A percentile compares a stretch with the other conserved stretches of the same genome.
Evolutionary conservation across 129 eudicot species (phyloP).

Genomic region (Artemisia annua): DNA sequence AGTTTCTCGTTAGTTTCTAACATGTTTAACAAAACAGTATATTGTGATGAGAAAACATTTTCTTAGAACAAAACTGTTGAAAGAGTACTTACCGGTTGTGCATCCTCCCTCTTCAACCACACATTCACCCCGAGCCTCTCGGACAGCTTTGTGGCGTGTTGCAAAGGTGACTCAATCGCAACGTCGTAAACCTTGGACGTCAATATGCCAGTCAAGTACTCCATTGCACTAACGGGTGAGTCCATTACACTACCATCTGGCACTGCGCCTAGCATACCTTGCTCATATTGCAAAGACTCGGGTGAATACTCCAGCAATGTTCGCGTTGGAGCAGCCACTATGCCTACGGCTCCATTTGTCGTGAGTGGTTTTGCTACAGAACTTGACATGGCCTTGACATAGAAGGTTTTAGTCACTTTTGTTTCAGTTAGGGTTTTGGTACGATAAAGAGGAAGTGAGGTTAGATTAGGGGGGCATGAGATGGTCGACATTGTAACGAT

Average conservation of each 20-base stretch:
- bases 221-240: conserved; percentile 39
- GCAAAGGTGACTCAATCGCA: conserved; percentile 63
- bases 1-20: not conserved
- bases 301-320: conserved; percentile 38
- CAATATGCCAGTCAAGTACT: conserved; percentile 43
- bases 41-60: not conserved
- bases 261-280: conserved; percentile 41
- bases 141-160: conserved; percentile 62
- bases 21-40: not conserved
- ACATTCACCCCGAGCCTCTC: conserved; percentile 49
- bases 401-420: not conserved
- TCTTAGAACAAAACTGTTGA: not conserved
- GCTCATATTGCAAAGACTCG: conserved; percentile 37
- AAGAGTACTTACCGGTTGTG: conserved; percentile 53
- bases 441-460: not conserved
- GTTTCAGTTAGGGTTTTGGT: not conserved
- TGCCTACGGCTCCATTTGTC: not conserved
- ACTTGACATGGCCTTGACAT: conserved; percentile 31
- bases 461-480: conserved; percentile 2
- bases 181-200: conserved; percentile 50
- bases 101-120: conserved; percentile 84
- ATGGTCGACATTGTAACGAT: conserved; percentile 22
- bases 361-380: conserved; percentile 1
- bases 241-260: conserved; percentile 24
- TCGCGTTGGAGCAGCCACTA: conserved; percentile 1